Base-by-base conservation (phyloP, 768 basidiomycete genomes). In the Rhodotorula kratochvilovae region DNA sequence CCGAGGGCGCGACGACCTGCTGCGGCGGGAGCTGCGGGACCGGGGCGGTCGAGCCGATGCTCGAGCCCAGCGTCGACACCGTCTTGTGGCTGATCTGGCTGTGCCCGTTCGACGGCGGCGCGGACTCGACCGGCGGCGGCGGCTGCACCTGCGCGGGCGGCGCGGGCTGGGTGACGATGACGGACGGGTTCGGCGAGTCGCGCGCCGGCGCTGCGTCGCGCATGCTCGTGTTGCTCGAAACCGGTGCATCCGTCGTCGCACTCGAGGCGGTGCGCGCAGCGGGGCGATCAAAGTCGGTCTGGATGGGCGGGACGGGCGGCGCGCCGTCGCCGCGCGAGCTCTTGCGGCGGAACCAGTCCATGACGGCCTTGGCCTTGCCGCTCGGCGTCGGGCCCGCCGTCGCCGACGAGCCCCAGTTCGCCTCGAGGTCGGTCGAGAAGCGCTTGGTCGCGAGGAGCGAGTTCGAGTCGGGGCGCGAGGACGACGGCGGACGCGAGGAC, bases 311-410 rank as follows among this genome's bases (percentile, higher is more conserved):
- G 39, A 13, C 10, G 12, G 12, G 58, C 4, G 58, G 25, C 0
- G 53, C 39, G 25, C 53, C 55, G 13, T 46, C 65, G 50, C 63
- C 53, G 15, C 64, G 64, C 43, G 69, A 61, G 51, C 81, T 81
- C 72, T 82, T 82, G 43, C 81, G 78, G 51, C 83, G 84, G 86
- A 99, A 98, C 96, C 96, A 99, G 75, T 93, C 89, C 95, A 98
- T 98, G 63, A 99, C 96, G 78, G 89, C 92, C 80, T 88, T 87
- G 8, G 95, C 93, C 80, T 93, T 90, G 81, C 85, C 88, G n/a
- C 90, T 86, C 71, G 90, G 66, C 1, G 63, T 54, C 50, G 64
- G 46, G 39, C 75, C 67, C 27, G 79, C 46, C 39, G 50, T 33
- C 39, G 46, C 23, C 43, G 13, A 3, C n/a, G 27, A 5, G 12